Conservation (phyloP, 495 filamentous ascomycete genomes). For the Trypethelium eluteriae region DNA sequence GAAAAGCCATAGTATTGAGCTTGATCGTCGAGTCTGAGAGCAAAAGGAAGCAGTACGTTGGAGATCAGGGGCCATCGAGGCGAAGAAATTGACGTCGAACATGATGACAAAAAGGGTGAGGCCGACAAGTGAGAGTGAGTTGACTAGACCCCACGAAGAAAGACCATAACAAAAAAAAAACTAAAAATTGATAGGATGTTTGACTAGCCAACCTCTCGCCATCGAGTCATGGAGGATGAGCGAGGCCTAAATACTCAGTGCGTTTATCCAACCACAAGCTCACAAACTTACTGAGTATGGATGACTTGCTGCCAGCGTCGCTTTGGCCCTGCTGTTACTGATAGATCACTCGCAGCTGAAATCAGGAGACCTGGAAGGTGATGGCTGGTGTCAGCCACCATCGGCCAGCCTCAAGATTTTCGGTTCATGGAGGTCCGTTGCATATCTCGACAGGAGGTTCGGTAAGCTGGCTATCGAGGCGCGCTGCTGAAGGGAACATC, state of each 20-base stretch:
- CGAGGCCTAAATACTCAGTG: neutral
- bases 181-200: neutral
- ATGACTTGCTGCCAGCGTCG: too few relatives aligned
- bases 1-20: neutral
- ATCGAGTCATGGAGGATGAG: neutral
- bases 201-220: slow-evolving; percentile 4
- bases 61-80: slow-evolving; percentile 1
- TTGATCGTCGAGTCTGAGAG: neutral
- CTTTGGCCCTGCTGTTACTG: neutral
- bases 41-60: slow-evolving; percentile 5
- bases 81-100: slow-evolving; percentile 4
- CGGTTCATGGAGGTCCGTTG: neutral
- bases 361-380: neutral
- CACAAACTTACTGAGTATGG: neutral
- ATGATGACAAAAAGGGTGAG: neutral
- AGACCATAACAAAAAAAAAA: neutral
- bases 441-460: neutral
- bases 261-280: neutral
- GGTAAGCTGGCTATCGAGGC: neutral
- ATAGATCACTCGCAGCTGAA: neutral
- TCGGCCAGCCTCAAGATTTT: neutral
- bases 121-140: neutral
- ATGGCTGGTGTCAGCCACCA: slow-evolving; percentile 7
- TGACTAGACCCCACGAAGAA: neutral
- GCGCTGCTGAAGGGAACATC: too few relatives aligned